phyloP scores from a whole-genome alignment of 108 stramenopile genomes.

The Schizochytrium sp. region DNA sequence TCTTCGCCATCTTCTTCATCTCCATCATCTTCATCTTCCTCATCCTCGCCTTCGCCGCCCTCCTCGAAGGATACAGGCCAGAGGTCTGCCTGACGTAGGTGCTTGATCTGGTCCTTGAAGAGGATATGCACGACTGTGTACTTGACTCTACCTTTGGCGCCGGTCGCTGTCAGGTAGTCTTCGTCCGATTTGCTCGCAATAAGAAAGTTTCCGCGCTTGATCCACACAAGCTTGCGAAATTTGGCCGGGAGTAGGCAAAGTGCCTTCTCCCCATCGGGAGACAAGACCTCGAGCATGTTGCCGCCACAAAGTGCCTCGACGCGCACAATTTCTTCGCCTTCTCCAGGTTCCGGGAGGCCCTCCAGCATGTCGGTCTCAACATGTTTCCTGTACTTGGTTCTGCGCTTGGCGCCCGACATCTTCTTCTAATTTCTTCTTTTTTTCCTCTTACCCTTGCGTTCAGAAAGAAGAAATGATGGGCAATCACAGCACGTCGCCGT shows the following conservation, averaged over 20 bases:
- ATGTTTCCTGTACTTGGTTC: slow-evolving; percentile 43
- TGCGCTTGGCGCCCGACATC: slow-evolving; percentile 40
- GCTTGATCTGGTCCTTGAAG: slow-evolving; percentile 88
- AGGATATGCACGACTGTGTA: slow-evolving; percentile 64
- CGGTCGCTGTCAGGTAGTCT: slow-evolving; percentile 31
- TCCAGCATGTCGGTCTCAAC: slow-evolving; percentile 39
- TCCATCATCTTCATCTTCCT: slow-evolving; percentile 18
- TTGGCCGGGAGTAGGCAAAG: slow-evolving; percentile 85
- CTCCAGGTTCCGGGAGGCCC: slow-evolving; percentile 41
- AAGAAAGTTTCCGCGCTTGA: slow-evolving; percentile 85
- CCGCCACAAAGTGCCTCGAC: slow-evolving; percentile 21
- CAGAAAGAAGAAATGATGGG: no score
- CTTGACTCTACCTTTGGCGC: slow-evolving; percentile 27
- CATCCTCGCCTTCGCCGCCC: slow-evolving; percentile 37
- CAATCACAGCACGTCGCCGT: no score
- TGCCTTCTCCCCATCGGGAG: neutral
- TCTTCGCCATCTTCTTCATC: neutral
- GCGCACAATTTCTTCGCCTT: slow-evolving; percentile 34
- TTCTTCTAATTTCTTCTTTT: no score
- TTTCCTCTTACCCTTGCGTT: no score
- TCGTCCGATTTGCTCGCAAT: slow-evolving; percentile 55
- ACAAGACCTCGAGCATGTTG: neutral
- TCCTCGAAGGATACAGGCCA: slow-evolving; percentile 62
- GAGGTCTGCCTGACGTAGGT: slow-evolving; percentile 63
- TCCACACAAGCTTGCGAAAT: slow-evolving; percentile 89